Evolutionary conservation across 768 basidiomycete species (phyloP), one percentile per base, ranked within the genome.

Genomic region (Lactarius trivialis): DNA sequence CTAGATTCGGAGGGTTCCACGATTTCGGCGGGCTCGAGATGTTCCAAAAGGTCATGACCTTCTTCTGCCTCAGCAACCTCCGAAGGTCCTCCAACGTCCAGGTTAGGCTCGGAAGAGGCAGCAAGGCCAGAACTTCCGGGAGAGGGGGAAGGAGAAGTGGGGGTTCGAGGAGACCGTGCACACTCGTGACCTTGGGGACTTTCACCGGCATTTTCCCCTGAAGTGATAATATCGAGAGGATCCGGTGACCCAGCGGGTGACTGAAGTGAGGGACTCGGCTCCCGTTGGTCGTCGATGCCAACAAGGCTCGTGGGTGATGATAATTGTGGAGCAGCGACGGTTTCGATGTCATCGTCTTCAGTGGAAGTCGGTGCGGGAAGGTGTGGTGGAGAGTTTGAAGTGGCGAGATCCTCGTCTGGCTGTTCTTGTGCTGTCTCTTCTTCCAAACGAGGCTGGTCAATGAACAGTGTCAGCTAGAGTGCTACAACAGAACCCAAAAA

Each of bases 201-300:
- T 48, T 45, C 56, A 21, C 30, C 39, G 15, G 51, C 58, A 28
- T 60, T 37, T 34, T 64, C 63, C 43, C 48, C 54, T 3, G 57
- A 56, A 19, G 58, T 39, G 17, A 60, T 64, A 15, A 64, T 51
- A 33, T 64, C 63, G 48, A 64, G 63, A 55, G 54, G 63, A 9
- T 64, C 63, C 33, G 63, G 58, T 7, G 58, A 64, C 24, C 51
- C 63, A 36, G 41, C 12, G 21, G 30, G 37, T 4, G 26, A 33
- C 11, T 28, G 54, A n/a, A 54, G 58, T 26, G 63, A 55, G 17
- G 14, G 56, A 55, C 17, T 53, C 11, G 51, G 15, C 30, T 60
- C 57, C 12, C 55, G 43, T 4, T 63, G 26, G 2, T 63, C 62
- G 39, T 50, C 58, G 32, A 48, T 45, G 26, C 17, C 39, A 32